Conservation (phyloP, 192 early-diverging fungal genomes). For the Coemansia sp. region DNA sequence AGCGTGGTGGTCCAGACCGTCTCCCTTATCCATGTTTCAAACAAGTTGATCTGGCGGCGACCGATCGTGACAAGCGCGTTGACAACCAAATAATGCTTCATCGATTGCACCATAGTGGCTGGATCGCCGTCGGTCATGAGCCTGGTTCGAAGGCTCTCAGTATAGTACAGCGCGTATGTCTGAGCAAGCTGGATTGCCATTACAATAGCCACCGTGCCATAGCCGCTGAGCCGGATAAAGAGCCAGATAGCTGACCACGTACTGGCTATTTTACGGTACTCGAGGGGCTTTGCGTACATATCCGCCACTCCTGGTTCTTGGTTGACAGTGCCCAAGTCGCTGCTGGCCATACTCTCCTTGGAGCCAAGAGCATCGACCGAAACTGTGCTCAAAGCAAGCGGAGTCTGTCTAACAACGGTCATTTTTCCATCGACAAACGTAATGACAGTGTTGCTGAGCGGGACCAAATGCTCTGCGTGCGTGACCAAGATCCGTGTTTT, state of each 20-base stretch:
- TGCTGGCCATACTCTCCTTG: background rate
- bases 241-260: background rate
- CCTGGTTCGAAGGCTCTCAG: background rate
- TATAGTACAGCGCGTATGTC: conserved; percentile 13
- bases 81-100: conserved; percentile 22
- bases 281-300: background rate
- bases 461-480: conserved; percentile 51
- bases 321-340: background rate
- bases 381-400: background rate
- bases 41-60: conserved; percentile 9
- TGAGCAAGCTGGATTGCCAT: too few species aligned
- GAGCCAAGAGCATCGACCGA: background rate
- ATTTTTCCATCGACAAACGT: conserved; percentile 15
- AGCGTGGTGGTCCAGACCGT: conserved; percentile 13
- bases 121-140: too few species aligned
- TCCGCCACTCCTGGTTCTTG: background rate
- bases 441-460: conserved; percentile 23
- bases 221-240: conserved; percentile 19
- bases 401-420: conserved; percentile 10
- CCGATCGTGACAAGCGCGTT: conserved; percentile 21
- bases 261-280: background rate
- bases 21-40: conserved; percentile 6
- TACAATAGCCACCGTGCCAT: conserved; percentile 20
- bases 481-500: conserved; percentile 62
- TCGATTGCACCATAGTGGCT: conserved; percentile 8